Base-by-base conservation (phyloP, 805 yeast species). In the Yamadazyma kitorensis region DNA sequence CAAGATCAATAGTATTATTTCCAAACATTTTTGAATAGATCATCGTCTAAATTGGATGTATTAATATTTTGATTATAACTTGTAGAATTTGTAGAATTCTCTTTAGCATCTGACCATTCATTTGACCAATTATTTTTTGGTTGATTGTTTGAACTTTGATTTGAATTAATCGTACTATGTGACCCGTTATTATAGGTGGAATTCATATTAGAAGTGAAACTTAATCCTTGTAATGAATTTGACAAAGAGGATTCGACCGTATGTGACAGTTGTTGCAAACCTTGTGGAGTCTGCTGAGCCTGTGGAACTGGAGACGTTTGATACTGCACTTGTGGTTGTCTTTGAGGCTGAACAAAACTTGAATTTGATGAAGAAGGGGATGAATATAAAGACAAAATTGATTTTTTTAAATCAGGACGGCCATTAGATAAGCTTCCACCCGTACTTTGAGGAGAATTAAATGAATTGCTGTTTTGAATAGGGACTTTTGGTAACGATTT, bases 331-430 rank as follows among this genome's bases (percentile, higher is more conserved):
- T 16, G 31, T 11, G 23, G 33, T 22, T 33, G 36, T 26, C 33
- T 33, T 22, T 39, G 51, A 8, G 48, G 54, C 37, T 53, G 61
- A 14, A 48, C 40, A 39, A 59, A 52, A 34, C 57, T 54, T 8
- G 63, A 57, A 13, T 66, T 59, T 14, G 82, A 84, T 2, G 85
- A 57, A 2, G 70, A 57, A 13, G 71, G 71, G 10, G 69, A 74
- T 1, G 94, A 77, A 57, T 93, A 93, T 34, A 93, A 70, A 16
- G 97, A 87, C 39, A 93, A 63, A 40, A 93, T 93, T 1, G 96
- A 86, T 61, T 86, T 86, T 54, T 93, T 93, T 57, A 93, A 71
- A 52, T 91, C 97, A 3, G 93, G 91, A 51, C 96, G 73, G 21
- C 57, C 55, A 17, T 39, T 34, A n/a, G 20, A 11, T 32, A 53